phyloP scores from a whole-genome alignment of 2,329 filamentous ascomycete species.

The Cladosporium sp. region DNA sequence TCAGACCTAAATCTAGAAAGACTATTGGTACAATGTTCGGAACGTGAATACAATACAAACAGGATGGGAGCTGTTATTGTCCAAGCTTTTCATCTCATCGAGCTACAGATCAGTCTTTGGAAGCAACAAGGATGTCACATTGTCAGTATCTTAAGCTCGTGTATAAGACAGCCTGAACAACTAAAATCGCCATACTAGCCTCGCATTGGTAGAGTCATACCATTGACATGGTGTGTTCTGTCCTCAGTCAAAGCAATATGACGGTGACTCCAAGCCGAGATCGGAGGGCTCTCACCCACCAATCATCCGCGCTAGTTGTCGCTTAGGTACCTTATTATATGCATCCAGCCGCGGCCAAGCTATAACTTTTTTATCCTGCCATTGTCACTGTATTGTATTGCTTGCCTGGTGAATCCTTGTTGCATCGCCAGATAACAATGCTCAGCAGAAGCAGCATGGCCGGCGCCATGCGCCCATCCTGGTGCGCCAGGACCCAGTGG shows the following conservation, averaged over 20 bases:
- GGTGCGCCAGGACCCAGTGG: slow-evolving; percentile 23
- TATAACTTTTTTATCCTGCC: slow-evolving; percentile 9
- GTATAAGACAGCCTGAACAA: too few relatives aligned
- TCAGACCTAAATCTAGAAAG: background rate
- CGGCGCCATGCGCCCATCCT: slow-evolving; percentile 18
- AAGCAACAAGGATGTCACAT: too few relatives aligned
- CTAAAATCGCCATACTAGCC: too few relatives aligned
- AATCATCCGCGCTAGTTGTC: slow-evolving; percentile 5
- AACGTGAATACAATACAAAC: too few relatives aligned
- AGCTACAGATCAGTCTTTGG: too few relatives aligned
- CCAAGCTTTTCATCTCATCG: too few relatives aligned
- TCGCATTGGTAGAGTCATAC: too few relatives aligned
- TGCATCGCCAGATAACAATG: slow-evolving; percentile 6
- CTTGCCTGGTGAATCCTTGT: background rate
- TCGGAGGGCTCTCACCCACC: background rate
- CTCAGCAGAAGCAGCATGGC: slow-evolving; percentile 12
- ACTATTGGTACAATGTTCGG: background rate
- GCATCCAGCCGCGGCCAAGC: slow-evolving; percentile 4
- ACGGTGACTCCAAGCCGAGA: slow-evolving; percentile 3
- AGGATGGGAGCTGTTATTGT: too few relatives aligned
- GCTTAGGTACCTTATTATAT: slow-evolving; percentile 11
- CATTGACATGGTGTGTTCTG: too few relatives aligned
- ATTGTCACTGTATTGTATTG: slow-evolving; percentile 4
- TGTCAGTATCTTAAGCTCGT: too few relatives aligned
- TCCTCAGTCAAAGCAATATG: background rate